Conservation (phyloP, 2,329 filamentous ascomycete species). For the Fusarium sp. region DNA sequence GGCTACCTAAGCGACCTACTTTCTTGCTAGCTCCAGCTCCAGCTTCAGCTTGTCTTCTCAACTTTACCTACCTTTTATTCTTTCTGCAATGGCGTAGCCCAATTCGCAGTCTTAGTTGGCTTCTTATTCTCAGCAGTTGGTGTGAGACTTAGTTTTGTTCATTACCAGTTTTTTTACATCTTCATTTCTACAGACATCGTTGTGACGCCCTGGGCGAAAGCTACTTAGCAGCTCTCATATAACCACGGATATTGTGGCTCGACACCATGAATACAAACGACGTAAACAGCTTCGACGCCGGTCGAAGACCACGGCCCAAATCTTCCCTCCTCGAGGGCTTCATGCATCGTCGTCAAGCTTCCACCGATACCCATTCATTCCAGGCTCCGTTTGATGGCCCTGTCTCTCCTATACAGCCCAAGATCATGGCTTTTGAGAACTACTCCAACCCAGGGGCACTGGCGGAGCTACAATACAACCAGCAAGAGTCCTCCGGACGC, state of each 20-base stretch:
- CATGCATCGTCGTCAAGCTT: slow-evolving; percentile 59
- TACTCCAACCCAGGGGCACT: slow-evolving; percentile 57
- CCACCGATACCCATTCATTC: slow-evolving; percentile 50
- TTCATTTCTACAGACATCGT: slow-evolving; percentile 10
- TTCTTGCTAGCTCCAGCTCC: slow-evolving; percentile 23
- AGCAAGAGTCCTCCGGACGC: slow-evolving; percentile 51
- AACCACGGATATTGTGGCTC: background rate
- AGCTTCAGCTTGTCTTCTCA: slow-evolving; percentile 27
- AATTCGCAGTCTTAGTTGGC: slow-evolving; percentile 27
- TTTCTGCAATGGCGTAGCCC: slow-evolving; percentile 39
- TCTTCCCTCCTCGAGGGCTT: slow-evolving; percentile 60
- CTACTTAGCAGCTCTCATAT: slow-evolving; percentile 13
- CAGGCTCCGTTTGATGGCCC: slow-evolving; percentile 38
- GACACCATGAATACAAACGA: slow-evolving; percentile 21
- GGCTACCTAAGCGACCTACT: slow-evolving; percentile 20
- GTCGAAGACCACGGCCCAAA: slow-evolving; percentile 54
- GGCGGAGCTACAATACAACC: slow-evolving; percentile 66
- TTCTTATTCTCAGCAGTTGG: slow-evolving; percentile 19
- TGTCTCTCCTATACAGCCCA: slow-evolving; percentile 39
- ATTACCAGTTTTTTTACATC: slow-evolving; percentile 10
- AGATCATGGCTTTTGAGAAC: slow-evolving; percentile 44
- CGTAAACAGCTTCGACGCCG: slow-evolving; percentile 28
- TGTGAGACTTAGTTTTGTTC: slow-evolving; percentile 20
- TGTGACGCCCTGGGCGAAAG: background rate
- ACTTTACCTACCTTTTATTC: slow-evolving; percentile 25